Evolutionary conservation across 2,329 filamentous ascomycete genomes (phyloP).

Genomic region (Aspergillus sp.): DNA sequence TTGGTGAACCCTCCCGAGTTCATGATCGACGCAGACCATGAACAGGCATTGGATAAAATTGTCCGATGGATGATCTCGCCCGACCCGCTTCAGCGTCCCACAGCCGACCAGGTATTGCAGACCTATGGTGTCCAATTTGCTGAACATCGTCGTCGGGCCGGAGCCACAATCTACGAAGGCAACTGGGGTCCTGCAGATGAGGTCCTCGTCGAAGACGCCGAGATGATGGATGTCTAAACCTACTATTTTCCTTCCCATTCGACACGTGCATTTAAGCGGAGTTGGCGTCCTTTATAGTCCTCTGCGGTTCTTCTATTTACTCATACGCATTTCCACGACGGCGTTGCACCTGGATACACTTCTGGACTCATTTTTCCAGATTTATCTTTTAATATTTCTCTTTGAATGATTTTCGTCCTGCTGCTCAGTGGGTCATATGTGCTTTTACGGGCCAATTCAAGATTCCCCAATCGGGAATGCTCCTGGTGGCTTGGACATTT

Average conservation of each 20-base stretch:
- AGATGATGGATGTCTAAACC: conserved; percentile 56
- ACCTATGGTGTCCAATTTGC: conserved; percentile 76
- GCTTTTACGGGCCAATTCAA: neutral
- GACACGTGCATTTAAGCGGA: conserved; percentile 28
- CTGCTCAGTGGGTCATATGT: neutral
- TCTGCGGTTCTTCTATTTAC: conserved; percentile 13
- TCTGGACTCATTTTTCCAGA: conserved; percentile 10
- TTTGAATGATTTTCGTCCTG: neutral
- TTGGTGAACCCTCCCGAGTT: conserved; percentile 69
- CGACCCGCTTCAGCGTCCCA: conserved; percentile 65
- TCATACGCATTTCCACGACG: conserved; percentile 15
- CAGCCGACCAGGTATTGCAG: conserved; percentile 64
- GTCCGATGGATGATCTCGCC: conserved; percentile 84
- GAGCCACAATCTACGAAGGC: conserved; percentile 93
- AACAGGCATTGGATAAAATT: conserved; percentile 72
- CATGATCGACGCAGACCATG: conserved; percentile 71
- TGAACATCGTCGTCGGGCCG: conserved; percentile 65
- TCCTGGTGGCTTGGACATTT: conserved; percentile 1
- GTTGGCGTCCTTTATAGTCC: conserved; percentile 15
- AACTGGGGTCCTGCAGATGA: conserved; percentile 81
- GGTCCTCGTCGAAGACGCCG: conserved; percentile 51
- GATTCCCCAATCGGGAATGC: conserved; percentile 2
- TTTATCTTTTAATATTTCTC: neutral
- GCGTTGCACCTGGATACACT: conserved; percentile 6
- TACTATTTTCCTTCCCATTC: conserved; percentile 13